Conservation (phyloP, 768 basidiomycete species). For the Boletus edulis region DNA sequence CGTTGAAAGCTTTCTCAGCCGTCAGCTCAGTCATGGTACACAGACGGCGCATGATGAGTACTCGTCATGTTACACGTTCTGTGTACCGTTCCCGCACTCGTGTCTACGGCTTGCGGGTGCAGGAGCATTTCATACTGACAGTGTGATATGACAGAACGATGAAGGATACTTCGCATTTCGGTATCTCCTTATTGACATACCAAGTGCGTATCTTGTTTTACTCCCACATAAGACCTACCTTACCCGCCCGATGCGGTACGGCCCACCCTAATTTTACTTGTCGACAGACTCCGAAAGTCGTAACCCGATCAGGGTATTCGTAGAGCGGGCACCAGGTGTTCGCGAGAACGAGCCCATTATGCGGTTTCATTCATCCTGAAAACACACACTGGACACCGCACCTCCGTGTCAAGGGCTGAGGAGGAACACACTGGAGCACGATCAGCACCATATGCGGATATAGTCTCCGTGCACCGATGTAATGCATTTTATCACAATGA, state of each 20-base stretch:
- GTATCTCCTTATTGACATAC: conserved; percentile 77
- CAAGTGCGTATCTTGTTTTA: conserved; percentile 50
- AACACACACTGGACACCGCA: conserved; percentile 8
- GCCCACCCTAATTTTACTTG: conserved; percentile 9
- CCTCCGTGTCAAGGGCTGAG: conserved; percentile 8
- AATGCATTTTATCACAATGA: conserved; percentile 25
- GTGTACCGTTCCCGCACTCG: neutral
- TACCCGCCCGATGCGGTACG: conserved; percentile 1
- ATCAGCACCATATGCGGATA: conserved; percentile 14
- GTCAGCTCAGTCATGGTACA: neutral
- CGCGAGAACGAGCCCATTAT: conserved; percentile 70
- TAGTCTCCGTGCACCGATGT: conserved; percentile 19
- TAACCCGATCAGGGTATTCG: conserved; percentile 64
- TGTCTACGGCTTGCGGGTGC: conserved; percentile 1
- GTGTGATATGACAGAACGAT: conserved; percentile 49
- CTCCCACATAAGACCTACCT: conserved; percentile 9
- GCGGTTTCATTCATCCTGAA: conserved; percentile 53
- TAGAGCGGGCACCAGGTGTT: conserved; percentile 64
- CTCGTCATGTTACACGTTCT: neutral
- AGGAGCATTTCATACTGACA: conserved; percentile 6
- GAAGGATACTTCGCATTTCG: conserved; percentile 77
- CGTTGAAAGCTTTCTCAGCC: conserved; percentile 22
- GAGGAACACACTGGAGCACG: conserved; percentile 6
- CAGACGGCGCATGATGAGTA: neutral
- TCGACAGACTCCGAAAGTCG: conserved; percentile 56